Evolutionary conservation across 345 rosid genomes (phyloP).

Genomic region (Populus pruinosa): DNA sequence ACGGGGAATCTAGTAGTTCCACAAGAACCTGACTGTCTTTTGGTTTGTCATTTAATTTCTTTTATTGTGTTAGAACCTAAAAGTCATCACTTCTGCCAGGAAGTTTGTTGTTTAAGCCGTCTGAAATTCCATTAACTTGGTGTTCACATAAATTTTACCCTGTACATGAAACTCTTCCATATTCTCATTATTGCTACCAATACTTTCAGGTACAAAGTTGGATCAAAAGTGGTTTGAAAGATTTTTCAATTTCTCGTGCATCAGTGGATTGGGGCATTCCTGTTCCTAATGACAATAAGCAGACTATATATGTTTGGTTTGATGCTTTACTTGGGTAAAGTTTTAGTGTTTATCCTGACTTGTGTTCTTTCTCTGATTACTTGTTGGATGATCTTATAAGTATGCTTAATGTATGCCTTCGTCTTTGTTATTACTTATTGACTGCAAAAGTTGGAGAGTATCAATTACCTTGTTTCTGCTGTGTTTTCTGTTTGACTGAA

Average conservation of each 20-base stretch:
- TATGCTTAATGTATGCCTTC: background rate
- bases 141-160: background rate
- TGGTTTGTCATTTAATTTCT: background rate
- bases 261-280: slow-evolving; percentile 98
- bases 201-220: slow-evolving; percentile 80
- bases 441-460: background rate
- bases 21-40: background rate
- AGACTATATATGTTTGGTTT: slow-evolving; percentile 97
- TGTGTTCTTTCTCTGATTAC: background rate
- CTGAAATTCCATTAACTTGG: background rate
- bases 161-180: background rate
- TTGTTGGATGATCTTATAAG: background rate
- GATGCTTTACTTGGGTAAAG: slow-evolving; percentile 89
- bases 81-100: background rate
- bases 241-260: slow-evolving; percentile 96
- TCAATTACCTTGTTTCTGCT: background rate
- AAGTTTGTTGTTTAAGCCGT: background rate
- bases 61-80: background rate
- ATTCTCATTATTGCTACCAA: slow-evolving; percentile 6
- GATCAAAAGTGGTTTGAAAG: slow-evolving; percentile 78
- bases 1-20: background rate
- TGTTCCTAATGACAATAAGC: slow-evolving; percentile 78
- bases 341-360: slow-evolving; percentile 4
- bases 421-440: background rate
- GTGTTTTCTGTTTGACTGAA: background rate